Evolutionary conservation across 1,139 yeast species (phyloP), one percentile per base, ranked within the genome.

Genomic region (Kazachstania sp.): DNA sequence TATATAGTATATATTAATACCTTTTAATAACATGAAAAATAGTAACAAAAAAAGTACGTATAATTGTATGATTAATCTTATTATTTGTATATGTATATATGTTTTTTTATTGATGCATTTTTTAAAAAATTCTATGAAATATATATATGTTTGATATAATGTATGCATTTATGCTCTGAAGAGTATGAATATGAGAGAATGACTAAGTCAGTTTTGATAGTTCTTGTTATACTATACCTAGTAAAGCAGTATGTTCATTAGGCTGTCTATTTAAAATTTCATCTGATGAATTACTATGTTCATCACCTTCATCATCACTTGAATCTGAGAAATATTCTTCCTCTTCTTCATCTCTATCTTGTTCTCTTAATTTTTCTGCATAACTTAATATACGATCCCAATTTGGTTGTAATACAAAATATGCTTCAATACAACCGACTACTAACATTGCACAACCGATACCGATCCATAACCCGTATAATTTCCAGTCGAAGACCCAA

Each of bases 391-490:
- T 70, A 31, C 58, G 57, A 3, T 72, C 67, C 86, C 86, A 81
- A 54, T 80, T 71, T 4, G 80, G 77, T 15, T 62, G 60, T 32
- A 71, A 56, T 8, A 79, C 78, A 49, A 67, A 74, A 52, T 70
- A 71, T 1, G 74, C 63, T 57, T 90, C 95, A 19, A 76, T 71
- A 0, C 74, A 45, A 1, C 88, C 88, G 51, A 92, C 87, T 32
- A 79, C 55, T 35, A 81, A 63, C 75, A 88, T 75, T 0, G 95
- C 97, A 39, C 78, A 63, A 1, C 92, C 86, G 49, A 87, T 78
- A 7, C 96, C 96, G n/a, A 81, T 57, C 98, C 98, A 92, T 47
- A 92, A 69, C 0, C 97, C 97, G 28, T 68, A 63, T 11, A 88
- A 69, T 48, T 76, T 71, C 65, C 75, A 65, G 42, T 75, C 75